Percentiles rank a stretch among this genome's conserved stretches.
Conservation (phyloP, 163 green algal genomes). For the Chlamydomonas reinhardtii region DNA sequence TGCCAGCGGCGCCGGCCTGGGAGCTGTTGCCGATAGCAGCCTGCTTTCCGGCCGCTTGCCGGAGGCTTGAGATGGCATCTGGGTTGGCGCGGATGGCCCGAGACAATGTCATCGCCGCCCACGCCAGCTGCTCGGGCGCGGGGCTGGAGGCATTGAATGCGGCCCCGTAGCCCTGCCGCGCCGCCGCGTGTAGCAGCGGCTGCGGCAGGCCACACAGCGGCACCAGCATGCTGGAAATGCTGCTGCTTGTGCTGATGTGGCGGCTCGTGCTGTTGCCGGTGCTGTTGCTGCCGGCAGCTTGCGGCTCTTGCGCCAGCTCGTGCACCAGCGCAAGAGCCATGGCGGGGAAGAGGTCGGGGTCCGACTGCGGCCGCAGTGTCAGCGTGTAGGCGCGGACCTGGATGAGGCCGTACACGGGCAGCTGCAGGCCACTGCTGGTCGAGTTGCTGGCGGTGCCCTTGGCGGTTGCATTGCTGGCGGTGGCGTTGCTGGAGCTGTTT, state of each 20-base stretch:
- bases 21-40: not conserved
- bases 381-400: slow-evolving; percentile 20
- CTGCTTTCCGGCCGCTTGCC: not conserved
- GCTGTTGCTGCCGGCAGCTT: not conserved
- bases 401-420: not conserved
- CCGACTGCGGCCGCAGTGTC: not conserved
- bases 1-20: too few relatives aligned
- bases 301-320: not conserved
- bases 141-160: not conserved
- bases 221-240: not conserved
- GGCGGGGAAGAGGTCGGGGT: slow-evolving; percentile 11
- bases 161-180: not conserved
- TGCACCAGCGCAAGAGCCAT: slow-evolving; percentile 27
- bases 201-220: slow-evolving; percentile 31
- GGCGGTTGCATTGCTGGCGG: not conserved
- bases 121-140: not conserved
- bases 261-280: not conserved
- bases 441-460: not conserved
- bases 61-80: not conserved
- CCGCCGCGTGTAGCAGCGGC: slow-evolving; percentile 6
- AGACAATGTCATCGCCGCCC: not conserved
- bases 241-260: too few relatives aligned
- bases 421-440: not conserved
- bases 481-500: not conserved
- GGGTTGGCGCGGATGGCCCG: slow-evolving; percentile 15